Base-by-base conservation (phyloP, 129 eudicot genomes). In the Pittosporum tobira region DNA sequence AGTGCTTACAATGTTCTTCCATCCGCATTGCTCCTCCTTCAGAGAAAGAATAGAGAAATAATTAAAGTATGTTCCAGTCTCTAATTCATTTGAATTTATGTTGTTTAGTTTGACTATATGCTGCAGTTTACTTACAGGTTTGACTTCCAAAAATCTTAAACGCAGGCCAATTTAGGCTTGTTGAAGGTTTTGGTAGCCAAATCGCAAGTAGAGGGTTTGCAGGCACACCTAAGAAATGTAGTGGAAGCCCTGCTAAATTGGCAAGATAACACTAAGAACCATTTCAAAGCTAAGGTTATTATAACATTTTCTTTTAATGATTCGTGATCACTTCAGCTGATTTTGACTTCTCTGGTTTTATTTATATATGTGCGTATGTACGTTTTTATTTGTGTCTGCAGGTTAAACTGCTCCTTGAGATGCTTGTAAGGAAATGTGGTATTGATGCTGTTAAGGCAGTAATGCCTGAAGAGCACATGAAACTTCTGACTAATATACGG, bases 351-450 rank as follows among this genome's bases (percentile, higher is more conserved):
- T 20, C 22, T 59, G 57, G 26, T n/a, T 13, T 53, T 53, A 53
- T 29, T 31, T 55, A 31, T 20, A 13, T 29, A 28, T 1, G 7
- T 2, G 0, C 2, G n/a, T 1, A 18, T 12, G 8, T 34, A 15
- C n/a, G 19, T 6, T 2, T 29, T 29, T 57, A 24, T 23, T 51
- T 47, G 45, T 60, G 38, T 14, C 51, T 72, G 70, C 66, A 93
- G 99, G 83, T 93, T 68, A 93, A 87, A 76, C 68, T 71, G 69
- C 85, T 93, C 1, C 67, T 91, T 59, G 96, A 87, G 68, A 91
- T 91, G 99, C 96, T 91, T 62, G 83, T 91, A 23, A 91, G 79
- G 74, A 91, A 87, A 75, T 91, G 99, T 62, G 99, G 99, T 58
- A 56, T 91, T 26, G 96, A 83, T 65, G 90, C 96, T 64, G 94